phyloP scores from a whole-genome alignment of 2,329 filamentous ascomycete genomes.

The Chaetomium sp. region DNA sequence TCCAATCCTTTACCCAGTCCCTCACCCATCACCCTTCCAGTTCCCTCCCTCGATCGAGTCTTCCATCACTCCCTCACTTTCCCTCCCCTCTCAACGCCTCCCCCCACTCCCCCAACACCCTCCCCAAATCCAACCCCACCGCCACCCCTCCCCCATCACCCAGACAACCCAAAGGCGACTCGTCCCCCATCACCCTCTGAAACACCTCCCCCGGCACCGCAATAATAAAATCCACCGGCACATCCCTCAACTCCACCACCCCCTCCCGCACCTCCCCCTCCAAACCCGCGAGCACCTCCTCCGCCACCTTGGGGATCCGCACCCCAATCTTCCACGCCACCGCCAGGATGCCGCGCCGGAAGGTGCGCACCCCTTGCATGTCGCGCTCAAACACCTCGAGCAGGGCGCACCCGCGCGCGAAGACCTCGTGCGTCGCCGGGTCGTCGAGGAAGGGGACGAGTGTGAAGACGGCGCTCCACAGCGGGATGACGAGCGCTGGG shows the following conservation, averaged over 20 bases:
- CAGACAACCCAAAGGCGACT: too few relatives aligned
- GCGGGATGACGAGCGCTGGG: background rate
- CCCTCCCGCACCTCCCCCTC: background rate
- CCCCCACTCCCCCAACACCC: background rate
- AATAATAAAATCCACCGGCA: background rate
- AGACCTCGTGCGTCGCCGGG: background rate
- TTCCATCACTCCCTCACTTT: background rate
- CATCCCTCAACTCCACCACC: background rate
- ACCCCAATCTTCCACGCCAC: slow-evolving; percentile 6
- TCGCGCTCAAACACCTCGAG: background rate
- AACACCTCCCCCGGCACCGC: background rate
- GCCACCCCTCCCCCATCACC: background rate
- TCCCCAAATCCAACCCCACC: background rate
- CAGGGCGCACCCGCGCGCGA: background rate
- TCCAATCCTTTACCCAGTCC: background rate
- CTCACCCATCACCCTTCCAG: background rate
- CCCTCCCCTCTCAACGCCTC: background rate
- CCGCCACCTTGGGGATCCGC: background rate
- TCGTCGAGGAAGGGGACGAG: background rate
- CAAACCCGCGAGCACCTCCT: background rate
- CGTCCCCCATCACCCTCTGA: background rate
- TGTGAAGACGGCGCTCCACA: background rate
- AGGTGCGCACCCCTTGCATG: background rate
- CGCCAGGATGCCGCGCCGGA: background rate
- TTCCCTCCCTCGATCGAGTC: background rate